Base-by-base conservation (phyloP, 1,284 basidiomycete genomes). In the Trichosporon sp. region DNA sequence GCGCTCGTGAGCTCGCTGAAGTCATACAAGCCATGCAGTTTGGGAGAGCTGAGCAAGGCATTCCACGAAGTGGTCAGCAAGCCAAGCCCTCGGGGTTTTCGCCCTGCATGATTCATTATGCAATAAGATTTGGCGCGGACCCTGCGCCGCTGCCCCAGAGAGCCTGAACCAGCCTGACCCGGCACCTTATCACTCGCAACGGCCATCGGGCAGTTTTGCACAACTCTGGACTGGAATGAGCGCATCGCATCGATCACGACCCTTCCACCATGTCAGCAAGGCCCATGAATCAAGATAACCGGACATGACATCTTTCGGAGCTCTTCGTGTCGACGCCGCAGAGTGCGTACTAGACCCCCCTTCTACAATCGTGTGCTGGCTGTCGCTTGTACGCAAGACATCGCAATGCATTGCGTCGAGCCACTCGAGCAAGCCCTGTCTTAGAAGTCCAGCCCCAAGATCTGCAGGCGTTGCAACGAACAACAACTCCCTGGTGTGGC, bases 111-210 rank as follows among this genome's bases (percentile, higher is more conserved):
- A 46, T n/a, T 16, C 51, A 54, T 26, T 19, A 54, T 54, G 51
- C 51, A 54, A 54, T 54, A 54, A 54, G 51, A 54, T 54, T 54
- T 54, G 51, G 51, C 51, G 51, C 16, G 19, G 21, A 54, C 51
- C 51, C 51, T 54, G 51, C 51, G 16, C 43, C 43, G 43, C n/a
- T 16, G 16, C 43, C 43, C 43, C 43, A 46, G 43, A 46, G 43
- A 46, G 43, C 43, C 14, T 46, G 43, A 46, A 14, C 10, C 14
- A n/a, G 43, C 16, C 38, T 40, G 38, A 40, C 38, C 38, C 38
- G 11, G 38, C 38, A 40, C 38, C 38, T 26, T 26, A 26, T 2
- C 26, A 26, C 26, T 26, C 8, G 51, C 51, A 54, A 26, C 51
- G 51, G 51, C 19, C 51, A 8, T 54, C 51, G 51, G 51, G 51